A percentile compares a stretch with the other conserved stretches of the same genome.
phyloP scores from a whole-genome alignment of 192 early-diverging fungal species.

The Gorgonomyces haynaldii region DNA sequence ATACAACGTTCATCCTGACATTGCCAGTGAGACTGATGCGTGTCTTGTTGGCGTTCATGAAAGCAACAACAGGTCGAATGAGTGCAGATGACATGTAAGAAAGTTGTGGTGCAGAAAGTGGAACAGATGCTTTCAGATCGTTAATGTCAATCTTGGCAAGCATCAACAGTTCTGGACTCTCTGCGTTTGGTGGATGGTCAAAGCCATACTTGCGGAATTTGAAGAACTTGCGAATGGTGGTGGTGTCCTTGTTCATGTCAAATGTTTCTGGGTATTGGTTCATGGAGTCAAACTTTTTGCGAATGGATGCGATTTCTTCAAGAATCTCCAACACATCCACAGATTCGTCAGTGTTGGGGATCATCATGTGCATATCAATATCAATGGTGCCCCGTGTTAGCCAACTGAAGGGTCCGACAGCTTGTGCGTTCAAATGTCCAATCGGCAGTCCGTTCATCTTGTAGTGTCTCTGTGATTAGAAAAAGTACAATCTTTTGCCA shows the following conservation, averaged over 20 bases:
- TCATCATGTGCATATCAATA: conserved; percentile 47
- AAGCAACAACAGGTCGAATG: conserved; percentile 86
- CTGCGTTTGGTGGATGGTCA: background rate
- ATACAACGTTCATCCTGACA: conserved; percentile 60
- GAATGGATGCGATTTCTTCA: conserved; percentile 34
- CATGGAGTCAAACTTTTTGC: background rate
- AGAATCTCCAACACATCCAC: conserved; percentile 32
- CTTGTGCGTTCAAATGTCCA: conserved; percentile 76
- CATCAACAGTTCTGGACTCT: conserved; percentile 34
- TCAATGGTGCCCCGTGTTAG: conserved; percentile 83
- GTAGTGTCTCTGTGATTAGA: conserved; percentile 43
- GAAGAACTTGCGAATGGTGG: too few species aligned
- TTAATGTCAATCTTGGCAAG: conserved; percentile 78
- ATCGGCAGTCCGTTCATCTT: conserved; percentile 84
- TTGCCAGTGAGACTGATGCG: conserved; percentile 72
- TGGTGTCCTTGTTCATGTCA: too few species aligned
- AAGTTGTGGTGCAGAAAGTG: conserved; percentile 55
- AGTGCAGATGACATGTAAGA: conserved; percentile 72
- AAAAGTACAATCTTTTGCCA: conserved; percentile 36
- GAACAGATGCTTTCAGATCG: conserved; percentile 81
- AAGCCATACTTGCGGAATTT: too few species aligned
- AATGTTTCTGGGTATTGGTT: too few species aligned
- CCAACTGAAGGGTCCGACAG: conserved; percentile 85
- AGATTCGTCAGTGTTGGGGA: conserved; percentile 25
- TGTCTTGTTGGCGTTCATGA: conserved; percentile 86